phyloP scores from a whole-genome alignment of 2,329 filamentous ascomycete genomes.

The Aspergillus arachidicola region DNA sequence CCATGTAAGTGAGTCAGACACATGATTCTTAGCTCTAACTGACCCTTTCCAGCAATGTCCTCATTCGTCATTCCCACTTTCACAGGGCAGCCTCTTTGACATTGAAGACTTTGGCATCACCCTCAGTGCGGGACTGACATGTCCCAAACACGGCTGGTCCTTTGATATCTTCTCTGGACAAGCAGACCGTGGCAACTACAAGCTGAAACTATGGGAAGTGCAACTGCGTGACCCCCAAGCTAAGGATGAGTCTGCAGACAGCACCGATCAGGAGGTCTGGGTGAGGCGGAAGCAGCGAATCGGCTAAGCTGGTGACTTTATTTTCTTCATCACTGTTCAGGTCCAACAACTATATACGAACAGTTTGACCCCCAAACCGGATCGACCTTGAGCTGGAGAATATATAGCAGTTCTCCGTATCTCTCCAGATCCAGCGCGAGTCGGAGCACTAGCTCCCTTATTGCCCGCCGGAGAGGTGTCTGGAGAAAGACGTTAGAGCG shows the following conservation, averaged over 20 bases:
- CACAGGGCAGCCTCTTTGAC: conserved; percentile 64
- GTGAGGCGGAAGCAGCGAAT: conserved; percentile 38
- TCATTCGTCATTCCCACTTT: conserved; percentile 68
- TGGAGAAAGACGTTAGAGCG: no score
- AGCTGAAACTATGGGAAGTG: conserved; percentile 65
- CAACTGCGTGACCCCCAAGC: conserved; percentile 49
- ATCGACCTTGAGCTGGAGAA: no score
- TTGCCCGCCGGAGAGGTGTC: no score
- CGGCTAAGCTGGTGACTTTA: conserved; percentile 18
- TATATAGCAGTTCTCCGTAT: no score
- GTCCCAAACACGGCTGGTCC: conserved; percentile 71
- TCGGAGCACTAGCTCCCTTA: no score
- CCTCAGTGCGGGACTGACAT: conserved; percentile 59
- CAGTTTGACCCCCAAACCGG: neutral
- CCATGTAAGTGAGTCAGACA: conserved; percentile 53
- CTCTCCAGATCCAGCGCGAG: no score
- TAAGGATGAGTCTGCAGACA: conserved; percentile 1
- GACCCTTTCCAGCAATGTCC: conserved; percentile 59
- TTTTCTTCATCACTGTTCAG: neutral
- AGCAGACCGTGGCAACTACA: conserved; percentile 65
- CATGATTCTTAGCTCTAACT: neutral
- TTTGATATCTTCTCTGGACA: conserved; percentile 68
- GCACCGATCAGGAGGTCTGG: conserved; percentile 35
- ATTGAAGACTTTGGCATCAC: conserved; percentile 69
- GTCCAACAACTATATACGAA: neutral